These are phyloP conservation scores for Cordyceps pruinosa DNA, from an alignment of 2,329 filamentous ascomycete species.

Conservation along the genomic window DNA sequence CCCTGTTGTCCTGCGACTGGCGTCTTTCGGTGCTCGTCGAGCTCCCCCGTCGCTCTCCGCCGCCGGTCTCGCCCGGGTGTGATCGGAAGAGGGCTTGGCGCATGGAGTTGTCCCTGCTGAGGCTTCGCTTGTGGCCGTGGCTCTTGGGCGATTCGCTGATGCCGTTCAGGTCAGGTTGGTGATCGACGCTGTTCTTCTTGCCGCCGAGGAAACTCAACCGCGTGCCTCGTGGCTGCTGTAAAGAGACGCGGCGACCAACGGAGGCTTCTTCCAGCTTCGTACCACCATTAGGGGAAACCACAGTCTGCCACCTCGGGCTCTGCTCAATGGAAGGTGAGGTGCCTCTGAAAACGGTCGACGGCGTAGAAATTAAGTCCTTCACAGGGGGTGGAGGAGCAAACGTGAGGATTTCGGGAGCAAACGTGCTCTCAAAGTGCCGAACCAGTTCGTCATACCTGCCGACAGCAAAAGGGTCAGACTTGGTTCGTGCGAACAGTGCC, in stretches of 20 bases:
- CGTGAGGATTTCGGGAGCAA: constrained; percentile 58
- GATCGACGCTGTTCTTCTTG: constrained; percentile 38
- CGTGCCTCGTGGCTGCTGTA: constrained; percentile 42
- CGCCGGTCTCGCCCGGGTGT: constrained; percentile 20
- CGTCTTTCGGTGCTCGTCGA: constrained; percentile 19
- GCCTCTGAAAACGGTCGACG: constrained; percentile 41
- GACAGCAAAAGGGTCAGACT: constrained; percentile 13
- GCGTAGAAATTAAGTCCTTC: constrained; percentile 34
- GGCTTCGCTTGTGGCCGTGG: constrained; percentile 22
- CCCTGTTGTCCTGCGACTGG: constrained; percentile 19
- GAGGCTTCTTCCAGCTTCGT: constrained; percentile 42
- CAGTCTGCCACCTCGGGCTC: constrained; percentile 26
- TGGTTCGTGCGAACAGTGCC: constrained; percentile 58
- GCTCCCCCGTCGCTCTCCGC: constrained; percentile 17
- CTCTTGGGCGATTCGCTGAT: constrained; percentile 19
- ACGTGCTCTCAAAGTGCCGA: constrained; percentile 53
- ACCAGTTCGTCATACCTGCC: constrained; percentile 48
- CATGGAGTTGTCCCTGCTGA: constrained; percentile 23
- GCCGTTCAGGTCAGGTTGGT: constrained; percentile 23
- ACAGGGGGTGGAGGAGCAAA: constrained; percentile 46
- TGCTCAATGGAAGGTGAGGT: constrained; percentile 39
- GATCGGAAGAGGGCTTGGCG: constrained; percentile 40
- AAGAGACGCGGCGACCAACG: constrained; percentile 42
- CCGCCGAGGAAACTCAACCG: constrained; percentile 52
- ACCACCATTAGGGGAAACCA: constrained; percentile 29